Evolutionary conservation across 306 rosid species (phyloP), one percentile per base, ranked within the genome.

Genomic region (Herpetospermum pedunculosum): DNA sequence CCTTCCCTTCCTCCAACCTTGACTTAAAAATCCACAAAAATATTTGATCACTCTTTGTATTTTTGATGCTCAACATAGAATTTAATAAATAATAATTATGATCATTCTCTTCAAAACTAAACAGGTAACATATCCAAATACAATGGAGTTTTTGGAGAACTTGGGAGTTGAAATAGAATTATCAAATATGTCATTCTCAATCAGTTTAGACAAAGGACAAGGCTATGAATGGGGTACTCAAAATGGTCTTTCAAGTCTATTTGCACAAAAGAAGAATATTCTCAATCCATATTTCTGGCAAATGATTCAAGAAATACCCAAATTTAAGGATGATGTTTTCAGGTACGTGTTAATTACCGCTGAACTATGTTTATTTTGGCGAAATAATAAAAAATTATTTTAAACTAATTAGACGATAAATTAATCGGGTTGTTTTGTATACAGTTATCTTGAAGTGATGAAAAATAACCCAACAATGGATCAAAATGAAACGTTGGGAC

Each of bases 201-300:
- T 83, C 48, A 92, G 96, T 77, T 72, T 90, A 43, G 96, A 92
- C 79, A 67, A 81, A 8, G 96, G 96, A 54, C 79, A 53, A 2
- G 96, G 96, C 37, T 90, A 77, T 29, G 98, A 92, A 81, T 92
- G 96, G 96, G 98, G 98, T 8, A 90, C 92, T 63, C 75, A 91
- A 78, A 92, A 79, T 69, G 91, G 98, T 19, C 73, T 90, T 54
- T 84, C 90, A 6, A 28, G 96, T 80, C 83, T 92, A 63, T 92
- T 90, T 78, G 91, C 96, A 1, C 98, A 92, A 81, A 92, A 90
- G 80, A 81, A 18, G 50, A 92, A 92, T 73, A 59, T 72, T 13
- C 25, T 92, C n/a, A 88, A 87, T 75, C 96, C 92, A 8, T 80
- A 78, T 75, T 92, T 92, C 57, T 87, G 82, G 90, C 83, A 88